phyloP scores from a whole-genome alignment of 345 rosid species.

The Atalantia buxifolia region DNA sequence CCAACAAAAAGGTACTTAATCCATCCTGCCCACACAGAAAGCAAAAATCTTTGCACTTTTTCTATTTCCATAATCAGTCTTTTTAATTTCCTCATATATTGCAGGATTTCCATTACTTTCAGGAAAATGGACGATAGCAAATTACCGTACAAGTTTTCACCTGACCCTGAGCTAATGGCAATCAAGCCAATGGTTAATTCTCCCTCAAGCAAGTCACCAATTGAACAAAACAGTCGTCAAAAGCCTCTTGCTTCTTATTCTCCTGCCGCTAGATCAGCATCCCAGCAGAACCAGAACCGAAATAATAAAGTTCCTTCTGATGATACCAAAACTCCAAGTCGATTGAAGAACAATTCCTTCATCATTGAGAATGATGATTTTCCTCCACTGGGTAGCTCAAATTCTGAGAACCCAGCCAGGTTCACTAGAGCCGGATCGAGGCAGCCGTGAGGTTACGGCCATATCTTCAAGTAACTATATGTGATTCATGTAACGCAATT shows the following conservation, averaged over 20 bases:
- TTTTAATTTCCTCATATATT: not conserved
- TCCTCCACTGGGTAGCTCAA: conserved; percentile 21
- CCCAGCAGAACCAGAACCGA: not conserved
- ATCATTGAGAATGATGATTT: conserved; percentile 3
- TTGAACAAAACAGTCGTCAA: conserved; percentile 1
- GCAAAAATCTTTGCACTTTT: no score
- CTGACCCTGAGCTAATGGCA: conserved; percentile 33
- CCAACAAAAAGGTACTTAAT: conserved; percentile 43
- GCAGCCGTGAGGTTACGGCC: not conserved
- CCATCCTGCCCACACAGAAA: not conserved
- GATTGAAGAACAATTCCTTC: not conserved
- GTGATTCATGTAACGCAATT: no score
- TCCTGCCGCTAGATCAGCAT: not conserved
- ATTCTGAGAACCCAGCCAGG: not conserved
- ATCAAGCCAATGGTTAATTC: conserved; percentile 22
- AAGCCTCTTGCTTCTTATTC: not conserved
- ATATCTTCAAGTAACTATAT: not conserved
- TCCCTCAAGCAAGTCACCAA: not conserved
- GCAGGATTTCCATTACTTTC: conserved; percentile 44
- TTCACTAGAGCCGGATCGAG: not conserved
- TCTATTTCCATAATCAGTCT: not conserved
- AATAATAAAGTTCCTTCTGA: not conserved
- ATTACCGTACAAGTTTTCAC: conserved; percentile 22
- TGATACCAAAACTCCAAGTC: not conserved
- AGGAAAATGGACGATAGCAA: conserved; percentile 40